These are phyloP conservation scores for Russula dissimulans DNA, from an alignment of 768 basidiomycete genomes.

Conservation along the genomic window DNA sequence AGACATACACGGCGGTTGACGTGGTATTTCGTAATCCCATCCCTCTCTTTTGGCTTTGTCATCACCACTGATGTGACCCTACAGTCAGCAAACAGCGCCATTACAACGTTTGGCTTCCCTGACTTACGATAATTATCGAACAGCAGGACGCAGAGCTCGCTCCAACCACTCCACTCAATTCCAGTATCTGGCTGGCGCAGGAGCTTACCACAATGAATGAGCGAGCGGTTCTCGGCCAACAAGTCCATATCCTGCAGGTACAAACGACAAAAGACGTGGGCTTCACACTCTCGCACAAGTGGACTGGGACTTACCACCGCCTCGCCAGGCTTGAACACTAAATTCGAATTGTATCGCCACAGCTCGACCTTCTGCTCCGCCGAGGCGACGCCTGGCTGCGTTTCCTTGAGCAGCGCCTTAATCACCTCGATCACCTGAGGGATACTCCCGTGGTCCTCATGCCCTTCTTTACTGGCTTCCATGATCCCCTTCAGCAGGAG, in stretches of 20 bases:
- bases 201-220: constrained; percentile 78
- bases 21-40: constrained; percentile 64
- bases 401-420: constrained; percentile 76
- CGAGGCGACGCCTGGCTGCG: constrained; percentile 76
- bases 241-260: constrained; percentile 76
- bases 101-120: background rate
- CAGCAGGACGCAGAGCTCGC: constrained; percentile 79
- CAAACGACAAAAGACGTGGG: background rate
- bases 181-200: constrained; percentile 83
- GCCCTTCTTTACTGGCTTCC: constrained; percentile 60
- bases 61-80: constrained; percentile 55
- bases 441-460: constrained; percentile 77
- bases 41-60: constrained; percentile 77
- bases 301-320: constrained; percentile 37
- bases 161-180: constrained; percentile 84
- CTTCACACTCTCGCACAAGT: background rate
- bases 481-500: constrained; percentile 73
- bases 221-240: constrained; percentile 67
- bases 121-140: constrained; percentile 90
- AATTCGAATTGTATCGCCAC: constrained; percentile 74
- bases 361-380: constrained; percentile 86
- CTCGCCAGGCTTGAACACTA: constrained; percentile 75
- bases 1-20: constrained; percentile 69
- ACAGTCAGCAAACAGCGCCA: background rate
- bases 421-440: constrained; percentile 84